Base-by-base conservation (phyloP, 2,329 filamentous ascomycete genomes). In the Fusarium fracticaudum region DNA sequence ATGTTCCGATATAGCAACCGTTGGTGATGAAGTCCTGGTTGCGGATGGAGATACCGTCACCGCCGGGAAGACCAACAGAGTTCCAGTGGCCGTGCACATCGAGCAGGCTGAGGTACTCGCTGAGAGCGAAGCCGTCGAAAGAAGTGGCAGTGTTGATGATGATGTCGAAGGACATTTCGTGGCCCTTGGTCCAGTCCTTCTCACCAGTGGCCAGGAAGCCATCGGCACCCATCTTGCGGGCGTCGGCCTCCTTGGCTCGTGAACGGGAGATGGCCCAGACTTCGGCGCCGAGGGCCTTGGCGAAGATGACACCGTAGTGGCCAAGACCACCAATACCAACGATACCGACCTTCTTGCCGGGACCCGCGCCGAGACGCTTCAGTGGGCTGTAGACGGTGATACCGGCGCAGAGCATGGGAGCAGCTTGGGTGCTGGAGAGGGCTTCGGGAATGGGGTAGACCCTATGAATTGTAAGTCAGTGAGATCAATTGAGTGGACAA, bases 381-480 rank as follows among this genome's bases (percentile, higher is more conserved):
- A 97, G 87, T 3, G 94, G 94, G 69, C 90, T 92, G 85, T 91
- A 97, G 67, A 91, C 91, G 8, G 94, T 97, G 74, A 97, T 87
- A 72, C 94, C 94, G 45, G 93, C 94, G 83, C 94, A 97, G 76
- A 96, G 88, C 92, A 95, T 94, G 15, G 93, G 93, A 4, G 93
- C 94, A 3, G 91, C 93, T 58, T 91, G 83, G 63, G 84, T 82
- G 74, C 87, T 89, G 15, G 86, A 78, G 51, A 97, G 87, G 60
- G 86, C 89, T 38, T 95, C 93, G 41, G 94, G 94, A 73, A 97
- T 95, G 79, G 92, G 92, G 79, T 89, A 91, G 51, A 89, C 87
- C 87, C 87, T 88, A 71, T 18, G n/a, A 41, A 24, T 18, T 37
- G 70, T 78, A 29, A 71, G 69, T 53, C 24, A 17, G 15, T 35